Evolutionary conservation across 2,329 filamentous ascomycete genomes (phyloP).

Genomic region (Sphaerulina populicola): DNA sequence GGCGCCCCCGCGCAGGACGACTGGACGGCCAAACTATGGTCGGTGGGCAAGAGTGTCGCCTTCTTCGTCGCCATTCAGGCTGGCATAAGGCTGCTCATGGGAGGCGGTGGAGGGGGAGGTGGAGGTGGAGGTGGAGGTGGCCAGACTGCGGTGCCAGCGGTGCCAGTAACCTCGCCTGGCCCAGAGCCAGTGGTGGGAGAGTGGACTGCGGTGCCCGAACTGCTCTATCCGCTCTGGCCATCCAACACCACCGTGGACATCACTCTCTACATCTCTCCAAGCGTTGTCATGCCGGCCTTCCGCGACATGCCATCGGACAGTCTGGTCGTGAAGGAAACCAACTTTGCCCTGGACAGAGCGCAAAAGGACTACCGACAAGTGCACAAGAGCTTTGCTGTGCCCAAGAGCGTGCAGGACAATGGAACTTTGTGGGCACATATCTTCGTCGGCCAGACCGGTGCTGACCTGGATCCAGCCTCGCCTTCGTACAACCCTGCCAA

Average conservation of each 20-base stretch:
- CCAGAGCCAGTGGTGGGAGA: slow-evolving; percentile 37
- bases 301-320: slow-evolving; percentile 57
- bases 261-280: slow-evolving; percentile 72
- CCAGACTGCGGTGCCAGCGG: slow-evolving; percentile 16
- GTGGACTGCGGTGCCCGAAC: slow-evolving; percentile 58
- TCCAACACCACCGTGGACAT: slow-evolving; percentile 71
- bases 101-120: slow-evolving; percentile 25
- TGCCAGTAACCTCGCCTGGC: slow-evolving; percentile 14
- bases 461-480: slow-evolving; percentile 64
- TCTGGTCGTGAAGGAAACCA: slow-evolving; percentile 69
- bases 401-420: slow-evolving; percentile 75
- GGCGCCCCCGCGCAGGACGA: slow-evolving; percentile 8
- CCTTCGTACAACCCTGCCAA: slow-evolving; percentile 63
- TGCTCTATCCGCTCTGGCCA: slow-evolving; percentile 81
- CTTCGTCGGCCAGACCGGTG: slow-evolving; percentile 70
- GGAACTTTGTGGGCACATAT: slow-evolving; percentile 93
- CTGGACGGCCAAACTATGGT: slow-evolving; percentile 27
- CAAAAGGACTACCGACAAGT: slow-evolving; percentile 69
- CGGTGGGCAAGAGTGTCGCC: slow-evolving; percentile 46
- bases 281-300: slow-evolving; percentile 60
- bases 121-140: slow-evolving; percentile 15
- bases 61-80: slow-evolving; percentile 54
- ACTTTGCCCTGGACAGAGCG: slow-evolving; percentile 49
- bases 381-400: slow-evolving; percentile 69
- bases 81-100: slow-evolving; percentile 49